Base-by-base conservation (phyloP, 116 monocot genomes). In the Zostera marina region DNA sequence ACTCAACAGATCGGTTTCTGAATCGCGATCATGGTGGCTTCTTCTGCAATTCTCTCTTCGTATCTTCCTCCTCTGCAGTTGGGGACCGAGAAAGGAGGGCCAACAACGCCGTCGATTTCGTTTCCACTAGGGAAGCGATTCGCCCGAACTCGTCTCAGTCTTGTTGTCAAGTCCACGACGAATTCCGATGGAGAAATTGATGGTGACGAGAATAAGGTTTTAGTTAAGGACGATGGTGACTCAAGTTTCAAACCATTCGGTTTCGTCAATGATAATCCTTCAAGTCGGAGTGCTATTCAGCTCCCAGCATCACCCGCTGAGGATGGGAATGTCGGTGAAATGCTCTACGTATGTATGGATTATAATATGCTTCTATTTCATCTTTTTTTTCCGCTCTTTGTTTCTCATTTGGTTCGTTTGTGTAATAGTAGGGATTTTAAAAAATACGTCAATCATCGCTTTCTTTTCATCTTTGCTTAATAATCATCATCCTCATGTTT, bases 251-350 rank as follows among this genome's bases (percentile, higher is more conserved):
- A 83, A 9, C 96, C 96, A 7, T 96, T 96, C 54, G 89, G 96
- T 0, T 96, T 96, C 58, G 89, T 96, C 20, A 96, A 85, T 11
- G 88, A 96, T 54, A 96, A 96, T 64, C 96, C 96, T 11, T 96
- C 96, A 8, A 96, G 96, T 65, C 72, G 82, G 1, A 76, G 72
- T 48, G 89, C 96, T 21, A 96, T 96, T 59, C 96, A 96, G 74
- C 85, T 96, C 9, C 85, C 96, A 0, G 77, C 82, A 39, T 75
- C 76, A 21, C 96, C 96, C 1, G 96, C 96, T 0, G 85, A 96
- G 75, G 96, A 85, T 22, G 96, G 96, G n/a, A 96, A 96, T 52
- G 96, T 96, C 66, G 96, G 96, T 21, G 89, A 96, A 62, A 89
- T 96, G 96, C 96, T 96, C 60, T 85, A 88, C 51, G 94, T 94